Base-by-base conservation (phyloP, 768 basidiomycete genomes). In the Lentinula aciculospora region DNA sequence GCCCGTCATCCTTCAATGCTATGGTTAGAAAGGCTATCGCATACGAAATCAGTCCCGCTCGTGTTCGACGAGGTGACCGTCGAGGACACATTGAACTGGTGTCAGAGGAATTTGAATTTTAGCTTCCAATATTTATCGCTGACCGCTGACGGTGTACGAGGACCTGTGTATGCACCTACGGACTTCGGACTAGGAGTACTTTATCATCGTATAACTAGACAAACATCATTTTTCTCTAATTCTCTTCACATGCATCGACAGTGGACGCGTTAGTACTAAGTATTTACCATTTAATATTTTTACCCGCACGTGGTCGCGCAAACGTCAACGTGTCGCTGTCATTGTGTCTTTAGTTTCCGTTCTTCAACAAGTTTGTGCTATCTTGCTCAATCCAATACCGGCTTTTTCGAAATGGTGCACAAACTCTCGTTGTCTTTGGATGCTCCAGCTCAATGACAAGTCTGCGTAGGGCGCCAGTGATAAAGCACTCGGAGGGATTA, bases 401-500 rank as follows among this genome's bases (percentile, higher is more conserved):
- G n/a, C 1, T 39, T 13, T 17, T 15, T 39, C 15, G 13, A 19
- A 21, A 44, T 44, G 42, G 42, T 44, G 42, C 42, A 44, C 23
- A 5, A n/a, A 44, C 9, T 25, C 9, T 21, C 23, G 42, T 21
- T 23, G 9, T 21, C 3, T 23, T 2, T n/a, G 6, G 9, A 23
- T 3, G 9, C 21, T 44, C n/a, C 3, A 44, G 19, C 42, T 44
- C 42, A 44, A 44, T 44, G 21, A 44, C 42, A 62, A 49, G 39
- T 45, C 3, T n/a, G n/a, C 10, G 32, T 58, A 96, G 94, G 86
- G 83, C 39, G 69, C 81, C 63, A 89, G 86, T 63, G 94, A 97
- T 73, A 94, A 90, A 75, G 74, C 78, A 42, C 72, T 94, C 9
- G 94, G 94, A 51, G 82, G 86, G 29, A 64, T 75, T 42, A 92